These are phyloP conservation scores for Parascedosporium putredinis DNA, from an alignment of 2,329 filamentous ascomycete species.

Conservation along the genomic window DNA sequence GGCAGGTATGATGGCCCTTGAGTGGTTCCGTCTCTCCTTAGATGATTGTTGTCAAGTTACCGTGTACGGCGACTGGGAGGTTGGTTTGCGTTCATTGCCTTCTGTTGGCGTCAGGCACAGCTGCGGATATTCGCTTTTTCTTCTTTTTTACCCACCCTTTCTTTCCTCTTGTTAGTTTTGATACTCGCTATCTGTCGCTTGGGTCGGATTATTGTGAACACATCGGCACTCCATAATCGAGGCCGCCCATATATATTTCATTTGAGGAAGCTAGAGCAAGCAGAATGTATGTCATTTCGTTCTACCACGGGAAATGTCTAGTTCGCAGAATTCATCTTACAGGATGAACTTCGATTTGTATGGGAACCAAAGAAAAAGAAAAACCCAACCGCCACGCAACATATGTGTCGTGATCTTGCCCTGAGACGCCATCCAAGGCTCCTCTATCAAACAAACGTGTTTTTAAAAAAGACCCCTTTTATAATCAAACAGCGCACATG, in stretches of 20 bases:
- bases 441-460: conserved; percentile 4
- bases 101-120: conserved; percentile 2
- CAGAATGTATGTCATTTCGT: neutral
- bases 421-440: conserved; percentile 1
- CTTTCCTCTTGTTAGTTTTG: no score
- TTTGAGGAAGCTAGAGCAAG: neutral
- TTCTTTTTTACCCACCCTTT: neutral
- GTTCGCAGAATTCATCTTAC: neutral
- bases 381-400: neutral
- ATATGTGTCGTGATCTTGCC: neutral
- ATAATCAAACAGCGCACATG: no score
- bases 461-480: conserved; percentile 1
- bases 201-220: no score
- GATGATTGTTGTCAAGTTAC: no score
- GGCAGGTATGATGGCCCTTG: conserved; percentile 12
- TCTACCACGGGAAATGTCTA: neutral
- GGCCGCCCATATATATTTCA: no score
- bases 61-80: neutral
- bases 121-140: neutral
- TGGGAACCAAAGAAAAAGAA: no score
- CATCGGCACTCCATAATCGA: no score
- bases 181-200: no score
- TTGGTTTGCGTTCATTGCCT: conserved; percentile 2
- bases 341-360: neutral
- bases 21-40: no score